These are phyloP conservation scores for Crucibulum laeve DNA, from an alignment of 768 basidiomycete genomes.

Conservation along the genomic window DNA sequence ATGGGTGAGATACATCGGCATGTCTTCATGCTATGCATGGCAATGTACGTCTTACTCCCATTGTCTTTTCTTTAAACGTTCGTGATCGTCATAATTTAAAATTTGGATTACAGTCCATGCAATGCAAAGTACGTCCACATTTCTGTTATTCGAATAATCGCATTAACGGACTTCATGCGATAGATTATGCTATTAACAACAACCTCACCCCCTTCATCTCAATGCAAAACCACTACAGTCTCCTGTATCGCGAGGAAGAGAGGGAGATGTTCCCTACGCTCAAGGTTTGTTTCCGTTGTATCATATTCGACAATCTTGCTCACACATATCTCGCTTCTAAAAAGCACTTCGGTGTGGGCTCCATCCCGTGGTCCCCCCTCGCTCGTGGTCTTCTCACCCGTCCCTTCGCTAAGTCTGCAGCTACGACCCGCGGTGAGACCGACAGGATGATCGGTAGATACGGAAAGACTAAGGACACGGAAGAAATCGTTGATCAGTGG, in stretches of 20 bases:
- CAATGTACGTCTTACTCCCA: constrained; percentile 36
- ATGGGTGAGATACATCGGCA: constrained; percentile 57
- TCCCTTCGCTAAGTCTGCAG: constrained; percentile 31
- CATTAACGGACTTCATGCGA: not conserved
- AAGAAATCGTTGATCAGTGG: constrained; percentile 34
- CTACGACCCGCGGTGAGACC: constrained; percentile 32
- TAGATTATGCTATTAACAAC: constrained; percentile 59
- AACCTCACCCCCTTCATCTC: constrained; percentile 56
- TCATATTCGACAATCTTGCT: not conserved
- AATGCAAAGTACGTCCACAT: constrained; percentile 46
- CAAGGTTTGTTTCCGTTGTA: constrained; percentile 28
- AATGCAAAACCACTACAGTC: constrained; percentile 63
- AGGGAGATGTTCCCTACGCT: constrained; percentile 56
- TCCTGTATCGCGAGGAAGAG: constrained; percentile 64
- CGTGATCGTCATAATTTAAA: not conserved
- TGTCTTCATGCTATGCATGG: constrained; percentile 53
- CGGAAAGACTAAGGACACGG: constrained; percentile 17
- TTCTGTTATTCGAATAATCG: not conserved
- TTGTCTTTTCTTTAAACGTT: not conserved
- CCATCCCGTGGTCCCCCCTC: constrained; percentile 58
- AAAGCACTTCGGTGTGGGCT: constrained; percentile 47
- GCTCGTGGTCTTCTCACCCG: constrained; percentile 48
- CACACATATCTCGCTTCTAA: not conserved
- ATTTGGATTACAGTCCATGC: constrained; percentile 33
- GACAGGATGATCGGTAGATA: constrained; percentile 24